Evolutionary conservation across 768 basidiomycete species (phyloP).

Genomic region (Tricholomella constricta): DNA sequence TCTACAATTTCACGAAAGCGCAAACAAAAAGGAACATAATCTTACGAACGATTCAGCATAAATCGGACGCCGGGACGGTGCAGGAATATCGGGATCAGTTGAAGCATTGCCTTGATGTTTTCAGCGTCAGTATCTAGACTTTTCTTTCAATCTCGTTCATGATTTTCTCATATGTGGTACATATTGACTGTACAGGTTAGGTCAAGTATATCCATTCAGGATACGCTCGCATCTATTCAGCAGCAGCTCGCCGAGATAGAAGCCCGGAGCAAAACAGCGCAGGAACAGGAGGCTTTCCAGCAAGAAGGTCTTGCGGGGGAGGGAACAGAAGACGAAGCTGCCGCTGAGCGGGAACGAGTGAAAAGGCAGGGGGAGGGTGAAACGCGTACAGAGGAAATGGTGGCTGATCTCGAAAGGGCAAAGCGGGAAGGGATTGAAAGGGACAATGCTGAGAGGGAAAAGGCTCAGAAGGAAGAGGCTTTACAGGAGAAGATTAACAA

Average conservation of each 20-base stretch:
- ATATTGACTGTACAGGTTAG: neutral
- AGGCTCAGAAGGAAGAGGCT: neutral
- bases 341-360: neutral
- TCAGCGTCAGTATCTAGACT: neutral
- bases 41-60: constrained; percentile 2
- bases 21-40: neutral
- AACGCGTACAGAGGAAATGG: neutral
- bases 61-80: constrained; percentile 5
- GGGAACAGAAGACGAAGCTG: too few species aligned
- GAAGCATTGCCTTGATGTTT: constrained; percentile 8
- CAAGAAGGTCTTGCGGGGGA: neutral
- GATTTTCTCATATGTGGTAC: neutral
- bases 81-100: constrained; percentile 13
- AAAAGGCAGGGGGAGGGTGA: neutral
- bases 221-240: neutral
- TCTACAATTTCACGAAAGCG: neutral
- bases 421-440: neutral
- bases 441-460: neutral
- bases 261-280: neutral
- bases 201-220: constrained; percentile 9
- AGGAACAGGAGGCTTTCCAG: neutral
- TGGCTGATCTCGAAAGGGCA: neutral
- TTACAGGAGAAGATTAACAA: neutral
- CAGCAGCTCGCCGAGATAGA: neutral
- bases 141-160: neutral